These are phyloP conservation scores for Phyllosticta citriasiana DNA, from an alignment of 2,329 filamentous ascomycete species.

Conservation along the genomic window DNA sequence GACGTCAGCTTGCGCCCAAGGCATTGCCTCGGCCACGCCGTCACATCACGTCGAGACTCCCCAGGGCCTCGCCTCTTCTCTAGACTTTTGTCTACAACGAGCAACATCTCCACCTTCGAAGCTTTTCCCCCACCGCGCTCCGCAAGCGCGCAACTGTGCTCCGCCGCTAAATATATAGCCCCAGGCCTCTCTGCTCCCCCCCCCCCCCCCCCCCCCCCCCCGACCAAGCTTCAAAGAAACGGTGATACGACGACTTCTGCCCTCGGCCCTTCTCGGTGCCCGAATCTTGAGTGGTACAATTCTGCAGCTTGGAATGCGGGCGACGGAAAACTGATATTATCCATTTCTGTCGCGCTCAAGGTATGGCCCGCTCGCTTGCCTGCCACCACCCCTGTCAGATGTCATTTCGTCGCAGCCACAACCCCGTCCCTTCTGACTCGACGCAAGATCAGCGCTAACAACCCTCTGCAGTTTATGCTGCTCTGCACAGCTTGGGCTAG, in stretches of 20 bases:
- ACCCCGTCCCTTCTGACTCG: not conserved
- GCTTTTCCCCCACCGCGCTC: not conserved
- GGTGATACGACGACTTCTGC: not conserved
- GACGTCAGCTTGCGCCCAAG: not conserved
- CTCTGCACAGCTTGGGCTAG: slow-evolving; percentile 3
- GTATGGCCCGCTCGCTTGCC: not conserved
- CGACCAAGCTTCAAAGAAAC: not conserved
- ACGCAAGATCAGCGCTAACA: not conserved
- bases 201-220: not conserved
- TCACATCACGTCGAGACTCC: not conserved
- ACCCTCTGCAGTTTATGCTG: not conserved
- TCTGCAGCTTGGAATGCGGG: not conserved
- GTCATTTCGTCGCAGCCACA: slow-evolving; percentile 4
- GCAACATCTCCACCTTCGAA: not conserved
- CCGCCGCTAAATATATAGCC: not conserved
- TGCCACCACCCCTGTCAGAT: slow-evolving; percentile 2
- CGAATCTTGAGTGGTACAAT: not conserved
- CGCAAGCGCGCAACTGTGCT: not conserved
- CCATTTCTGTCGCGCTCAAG: not conserved
- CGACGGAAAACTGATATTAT: not conserved
- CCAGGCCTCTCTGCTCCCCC: not conserved
- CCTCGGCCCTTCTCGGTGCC: not conserved
- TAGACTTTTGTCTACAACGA: not conserved
- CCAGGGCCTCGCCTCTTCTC: not conserved
- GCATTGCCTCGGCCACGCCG: not conserved